These are phyloP conservation scores for Diaporthe destruens DNA, from an alignment of 2,329 filamentous ascomycete genomes.

Conservation along the genomic window DNA sequence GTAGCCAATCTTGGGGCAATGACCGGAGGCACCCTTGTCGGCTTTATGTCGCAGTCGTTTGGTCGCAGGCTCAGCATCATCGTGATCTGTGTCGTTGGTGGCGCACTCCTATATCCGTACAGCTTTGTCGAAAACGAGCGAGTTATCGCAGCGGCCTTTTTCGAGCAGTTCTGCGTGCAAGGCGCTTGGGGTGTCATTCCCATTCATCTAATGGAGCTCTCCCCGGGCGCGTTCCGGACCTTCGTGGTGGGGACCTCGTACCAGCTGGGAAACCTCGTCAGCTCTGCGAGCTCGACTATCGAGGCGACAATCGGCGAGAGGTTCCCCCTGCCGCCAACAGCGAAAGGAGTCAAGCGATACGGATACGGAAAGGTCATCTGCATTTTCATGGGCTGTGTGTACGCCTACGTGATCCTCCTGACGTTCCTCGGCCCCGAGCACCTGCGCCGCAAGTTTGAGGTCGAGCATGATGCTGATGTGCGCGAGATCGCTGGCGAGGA, in stretches of 20 bases:
- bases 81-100: constrained; percentile 72
- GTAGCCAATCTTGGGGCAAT: constrained; percentile 80
- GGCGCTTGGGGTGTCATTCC: constrained; percentile 83
- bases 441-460: constrained; percentile 63
- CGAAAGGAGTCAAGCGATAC: constrained; percentile 65
- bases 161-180: constrained; percentile 84
- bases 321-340: constrained; percentile 74
- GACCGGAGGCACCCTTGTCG: constrained; percentile 74
- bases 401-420: constrained; percentile 69
- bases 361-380: constrained; percentile 88
- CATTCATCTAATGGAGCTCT: constrained; percentile 83
- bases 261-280: constrained; percentile 82
- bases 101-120: constrained; percentile 86
- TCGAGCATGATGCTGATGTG: constrained; percentile 61
- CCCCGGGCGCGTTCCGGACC: constrained; percentile 78
- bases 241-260: constrained; percentile 81
- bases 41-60: constrained; percentile 77
- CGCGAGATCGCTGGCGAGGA: constrained; percentile 59
- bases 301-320: constrained; percentile 80
- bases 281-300: constrained; percentile 78
- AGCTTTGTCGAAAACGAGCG: constrained; percentile 73
- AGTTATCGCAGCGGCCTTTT: constrained; percentile 85
- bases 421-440: constrained; percentile 73
- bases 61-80: constrained; percentile 79
- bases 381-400: constrained; percentile 92